Percentiles rank a stretch among this genome's conserved stretches.
Evolutionary conservation across 164 flowering plant genomes (phyloP).

Genomic region (Vitis riparia): DNA sequence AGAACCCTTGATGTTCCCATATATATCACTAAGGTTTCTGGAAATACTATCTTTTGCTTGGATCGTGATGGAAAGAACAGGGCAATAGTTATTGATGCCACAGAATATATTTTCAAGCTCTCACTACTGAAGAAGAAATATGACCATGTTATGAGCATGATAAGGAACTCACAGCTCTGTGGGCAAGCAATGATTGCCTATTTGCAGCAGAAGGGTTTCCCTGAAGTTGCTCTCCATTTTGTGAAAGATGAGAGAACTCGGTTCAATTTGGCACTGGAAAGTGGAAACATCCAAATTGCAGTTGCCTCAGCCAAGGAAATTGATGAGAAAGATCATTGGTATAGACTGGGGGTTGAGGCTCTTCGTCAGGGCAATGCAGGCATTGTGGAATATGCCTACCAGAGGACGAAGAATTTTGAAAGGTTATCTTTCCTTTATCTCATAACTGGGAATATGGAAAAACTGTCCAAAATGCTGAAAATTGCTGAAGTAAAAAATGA

Average conservation of each 20-base stretch:
- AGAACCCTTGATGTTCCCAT: slow-evolving; percentile 76
- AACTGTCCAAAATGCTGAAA: slow-evolving; percentile 85
- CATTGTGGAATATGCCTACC: slow-evolving; percentile 89
- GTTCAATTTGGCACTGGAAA: slow-evolving; percentile 81
- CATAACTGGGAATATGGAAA: slow-evolving; percentile 77
- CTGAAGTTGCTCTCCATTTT: slow-evolving; percentile 90
- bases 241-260: slow-evolving; percentile 86
- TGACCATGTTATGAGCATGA: slow-evolving; percentile 75
- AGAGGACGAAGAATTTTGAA: slow-evolving; percentile 88
- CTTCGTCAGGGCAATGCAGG: slow-evolving; percentile 93
- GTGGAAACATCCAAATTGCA: slow-evolving; percentile 86
- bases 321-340: slow-evolving; percentile 91
- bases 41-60: slow-evolving; percentile 65
- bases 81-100: slow-evolving; percentile 71
- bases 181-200: slow-evolving; percentile 96
- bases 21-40: slow-evolving; percentile 74
- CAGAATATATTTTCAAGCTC: slow-evolving; percentile 62
- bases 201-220: slow-evolving; percentile 92
- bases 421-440: slow-evolving; percentile 85
- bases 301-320: slow-evolving; percentile 87
- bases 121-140: slow-evolving; percentile 60
- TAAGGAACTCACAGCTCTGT: slow-evolving; percentile 69
- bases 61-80: slow-evolving; percentile 72
- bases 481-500: slow-evolving; percentile 90
- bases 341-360: slow-evolving; percentile 86